Evolutionary conservation across 768 basidiomycete species (phyloP).

Genomic region (Boletus subcaerulescens): DNA sequence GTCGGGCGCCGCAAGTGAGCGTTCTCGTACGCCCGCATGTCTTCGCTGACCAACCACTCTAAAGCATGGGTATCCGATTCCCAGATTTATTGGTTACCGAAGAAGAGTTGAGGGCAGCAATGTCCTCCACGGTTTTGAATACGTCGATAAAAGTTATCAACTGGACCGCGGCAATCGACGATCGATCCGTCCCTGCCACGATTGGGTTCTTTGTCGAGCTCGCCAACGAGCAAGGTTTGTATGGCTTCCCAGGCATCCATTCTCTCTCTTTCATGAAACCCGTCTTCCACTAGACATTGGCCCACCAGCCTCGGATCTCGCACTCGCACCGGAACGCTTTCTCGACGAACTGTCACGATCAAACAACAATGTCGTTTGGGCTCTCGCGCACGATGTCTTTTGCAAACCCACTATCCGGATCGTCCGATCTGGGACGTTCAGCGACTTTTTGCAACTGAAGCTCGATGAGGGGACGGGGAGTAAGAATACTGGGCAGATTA

Average conservation of each 20-base stretch:
- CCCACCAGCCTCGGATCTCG: neutral
- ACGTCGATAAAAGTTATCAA: neutral
- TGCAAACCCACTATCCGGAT: slow-evolving; percentile 21
- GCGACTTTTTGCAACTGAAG: slow-evolving; percentile 16
- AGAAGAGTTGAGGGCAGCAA: slow-evolving; percentile 4
- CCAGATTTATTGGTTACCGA: slow-evolving; percentile 14
- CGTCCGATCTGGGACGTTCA: slow-evolving; percentile 21
- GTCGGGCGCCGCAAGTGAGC: slow-evolving; percentile 13
- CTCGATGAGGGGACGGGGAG: slow-evolving; percentile 9
- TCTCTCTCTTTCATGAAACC: neutral
- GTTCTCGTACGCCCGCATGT: neutral
- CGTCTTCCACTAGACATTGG: neutral
- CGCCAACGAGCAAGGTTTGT: neutral
- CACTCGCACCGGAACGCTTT: neutral
- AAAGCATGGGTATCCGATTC: slow-evolving; percentile 6
- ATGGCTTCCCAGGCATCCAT: neutral
- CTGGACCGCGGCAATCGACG: slow-evolving; percentile 9
- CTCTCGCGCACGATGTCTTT: neutral
- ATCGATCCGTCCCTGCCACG: neutral
- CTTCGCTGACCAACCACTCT: neutral
- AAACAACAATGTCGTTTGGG: neutral
- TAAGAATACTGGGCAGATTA: slow-evolving; percentile 12
- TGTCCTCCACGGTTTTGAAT: neutral
- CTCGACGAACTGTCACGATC: slow-evolving; percentile 3
- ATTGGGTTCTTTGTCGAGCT: slow-evolving; percentile 16